Conservation (phyloP, 164 flowering plant species). For the Sedum album region DNA sequence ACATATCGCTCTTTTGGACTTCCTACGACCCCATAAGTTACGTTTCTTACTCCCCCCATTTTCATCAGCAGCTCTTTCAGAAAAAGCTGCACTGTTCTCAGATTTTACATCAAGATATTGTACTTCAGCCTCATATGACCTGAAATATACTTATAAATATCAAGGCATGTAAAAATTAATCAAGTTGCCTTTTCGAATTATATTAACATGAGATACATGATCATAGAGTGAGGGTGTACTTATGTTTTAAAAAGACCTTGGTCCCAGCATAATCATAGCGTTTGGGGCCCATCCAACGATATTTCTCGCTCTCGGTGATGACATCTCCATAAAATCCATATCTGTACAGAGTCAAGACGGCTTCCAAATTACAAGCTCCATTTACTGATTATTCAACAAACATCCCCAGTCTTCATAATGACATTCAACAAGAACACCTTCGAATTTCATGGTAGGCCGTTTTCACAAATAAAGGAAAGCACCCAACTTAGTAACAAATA, state of each 20-base stretch:
- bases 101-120: constrained; percentile 49
- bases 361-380: constrained; percentile 2
- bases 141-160: constrained; percentile 14
- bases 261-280: constrained; percentile 98
- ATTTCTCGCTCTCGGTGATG: constrained; percentile 84
- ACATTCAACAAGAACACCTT: background rate
- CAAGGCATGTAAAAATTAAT: too few species aligned
- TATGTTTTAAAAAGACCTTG: constrained; percentile 80
- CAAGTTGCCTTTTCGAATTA: background rate
- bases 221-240: constrained; percentile 26
- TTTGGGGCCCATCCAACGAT: constrained; percentile 97
- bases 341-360: constrained; percentile 25
- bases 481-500: too few species aligned
- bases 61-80: constrained; percentile 18
- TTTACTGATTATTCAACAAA: background rate
- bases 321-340: constrained; percentile 99
- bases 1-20: constrained; percentile 44
- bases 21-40: constrained; percentile 17
- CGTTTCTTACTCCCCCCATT: constrained; percentile 10
- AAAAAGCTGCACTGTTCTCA: constrained; percentile 19
- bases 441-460: too few species aligned
- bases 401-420: background rate
- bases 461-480: background rate
- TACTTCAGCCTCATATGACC: constrained; percentile 89
- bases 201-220: background rate